Evolutionary conservation across 495 filamentous ascomycete species (phyloP), one percentile per base, ranked within the genome.

Genomic region (Lepidopterella palustris): DNA sequence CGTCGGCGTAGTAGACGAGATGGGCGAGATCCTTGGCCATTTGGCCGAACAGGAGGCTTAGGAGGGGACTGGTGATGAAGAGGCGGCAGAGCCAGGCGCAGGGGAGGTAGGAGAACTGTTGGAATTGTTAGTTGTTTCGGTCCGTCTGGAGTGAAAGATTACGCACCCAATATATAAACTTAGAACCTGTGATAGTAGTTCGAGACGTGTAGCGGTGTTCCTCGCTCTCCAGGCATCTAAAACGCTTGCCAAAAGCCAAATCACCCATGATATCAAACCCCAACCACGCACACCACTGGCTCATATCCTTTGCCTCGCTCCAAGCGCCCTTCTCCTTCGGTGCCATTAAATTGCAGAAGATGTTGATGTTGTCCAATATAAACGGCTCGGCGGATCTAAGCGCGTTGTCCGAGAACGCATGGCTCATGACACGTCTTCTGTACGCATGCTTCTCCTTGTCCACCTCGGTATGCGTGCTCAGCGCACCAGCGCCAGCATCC

Each of bases 271-370:
- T 35, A 35, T 35, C 72, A 45, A 74, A 73, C 9, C 60, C 65
- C 28, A 68, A 64, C 54, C 61, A 72, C 5, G 60, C 68, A 8
- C 62, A 45, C 47, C 47, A 61, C 5, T 59, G 42, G n/a, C 42
- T 57, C 20, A 65, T 58, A 53, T 71, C 65, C 49, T 60, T 59
- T 13, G 67, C 54, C 25, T 39, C 31, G 23, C 55, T 62, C 61
- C 57, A 68, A 5, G n/a, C 40, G 6, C 31, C 26, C 5, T 35
- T 35, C 13, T 63, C 61, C n/a, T 50, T 45, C 32, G 58, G 64
- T 39, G 63, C 63, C 11, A 70, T 65, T 18, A 68, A 59, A 42
- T 47, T 66, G 61, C 66, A 57, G 32, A 70, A 60, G 25, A 42
- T 57, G 13, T 54, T 28, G 8, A 65, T 54, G 39, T 59, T 31